A percentile compares a stretch with the other conserved stretches of the same genome.
Evolutionary conservation across 176 grass and related monocot species (phyloP).

Genomic region (Aegilops sharonensis): DNA sequence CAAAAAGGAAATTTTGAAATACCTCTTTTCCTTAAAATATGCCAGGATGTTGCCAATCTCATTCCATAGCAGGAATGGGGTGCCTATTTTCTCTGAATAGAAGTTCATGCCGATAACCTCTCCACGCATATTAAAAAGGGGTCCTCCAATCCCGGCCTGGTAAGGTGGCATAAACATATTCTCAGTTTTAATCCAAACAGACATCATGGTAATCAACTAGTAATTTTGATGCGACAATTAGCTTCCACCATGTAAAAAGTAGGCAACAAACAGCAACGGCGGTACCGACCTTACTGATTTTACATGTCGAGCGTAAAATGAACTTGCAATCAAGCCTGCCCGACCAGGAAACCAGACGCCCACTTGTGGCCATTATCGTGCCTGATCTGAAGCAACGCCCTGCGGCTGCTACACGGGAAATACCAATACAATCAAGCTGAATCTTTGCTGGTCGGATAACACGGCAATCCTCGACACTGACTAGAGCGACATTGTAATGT

Average conservation of each 20-base stretch:
- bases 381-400: constrained; percentile 9
- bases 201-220: neutral
- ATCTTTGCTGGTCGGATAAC: neutral
- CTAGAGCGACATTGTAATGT: constrained; percentile 8
- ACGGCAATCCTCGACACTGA: neutral
- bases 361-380: constrained; percentile 2
- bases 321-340: neutral
- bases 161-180: neutral
- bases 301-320: neutral
- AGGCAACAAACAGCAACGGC: neutral
- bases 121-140: neutral
- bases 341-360: neutral
- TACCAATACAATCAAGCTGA: neutral
- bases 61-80: neutral
- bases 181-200: neutral
- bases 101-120: constrained; percentile 23
- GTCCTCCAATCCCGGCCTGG: constrained; percentile 20
- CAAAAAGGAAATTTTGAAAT: neutral
- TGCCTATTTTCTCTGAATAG: neutral
- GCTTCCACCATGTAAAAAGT: neutral
- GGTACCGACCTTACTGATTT: neutral
- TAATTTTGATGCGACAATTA: neutral
- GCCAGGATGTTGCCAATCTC: neutral
- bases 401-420: neutral
- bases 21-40: constrained; percentile 11